Percentiles rank a stretch among this genome's conserved stretches.
Conservation (phyloP, 2,329 filamentous ascomycete species). For the Colletotrichum sidae region DNA sequence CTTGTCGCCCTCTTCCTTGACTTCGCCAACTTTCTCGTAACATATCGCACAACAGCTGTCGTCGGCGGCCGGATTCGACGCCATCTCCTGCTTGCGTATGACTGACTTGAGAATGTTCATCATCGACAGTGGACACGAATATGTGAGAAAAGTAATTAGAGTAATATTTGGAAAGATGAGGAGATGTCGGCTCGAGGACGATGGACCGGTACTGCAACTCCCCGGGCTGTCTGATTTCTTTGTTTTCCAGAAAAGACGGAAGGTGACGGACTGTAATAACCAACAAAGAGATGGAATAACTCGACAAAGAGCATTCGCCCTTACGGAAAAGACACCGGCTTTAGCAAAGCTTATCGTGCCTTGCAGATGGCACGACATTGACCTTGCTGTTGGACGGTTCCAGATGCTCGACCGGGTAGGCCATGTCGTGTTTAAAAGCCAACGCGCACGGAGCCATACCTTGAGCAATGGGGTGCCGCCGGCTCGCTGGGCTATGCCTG, state of each 20-base stretch:
- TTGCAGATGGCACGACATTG: constrained; percentile 36
- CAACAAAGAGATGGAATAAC: constrained; percentile 13
- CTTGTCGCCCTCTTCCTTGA: constrained; percentile 50
- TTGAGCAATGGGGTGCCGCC: constrained; percentile 29
- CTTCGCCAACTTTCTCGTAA: constrained; percentile 52
- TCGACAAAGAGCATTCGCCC: constrained; percentile 22
- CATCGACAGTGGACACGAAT: constrained; percentile 8
- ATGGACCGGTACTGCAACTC: no score
- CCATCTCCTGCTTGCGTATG: constrained; percentile 39
- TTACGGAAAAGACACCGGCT: constrained; percentile 18
- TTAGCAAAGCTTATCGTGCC: constrained; percentile 36
- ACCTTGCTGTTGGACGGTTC: constrained; percentile 34
- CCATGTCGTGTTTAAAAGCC: constrained; percentile 25
- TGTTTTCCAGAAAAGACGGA: constrained; percentile 20
- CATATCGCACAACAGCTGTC: constrained; percentile 54
- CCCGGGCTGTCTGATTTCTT: constrained; percentile 16
- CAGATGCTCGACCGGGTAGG: constrained; percentile 17
- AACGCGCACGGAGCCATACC: constrained; percentile 32
- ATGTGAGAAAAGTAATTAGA: no score
- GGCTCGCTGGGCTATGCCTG: constrained; percentile 32
- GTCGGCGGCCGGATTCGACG: constrained; percentile 31
- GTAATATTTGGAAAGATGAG: no score
- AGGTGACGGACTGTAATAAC: constrained; percentile 6
- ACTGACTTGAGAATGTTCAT: constrained; percentile 36
- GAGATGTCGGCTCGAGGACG: no score